A percentile compares a stretch with the other conserved stretches of the same genome.
Conservation (phyloP, 2,329 filamentous ascomycete species). For the Botrytis tulipae region DNA sequence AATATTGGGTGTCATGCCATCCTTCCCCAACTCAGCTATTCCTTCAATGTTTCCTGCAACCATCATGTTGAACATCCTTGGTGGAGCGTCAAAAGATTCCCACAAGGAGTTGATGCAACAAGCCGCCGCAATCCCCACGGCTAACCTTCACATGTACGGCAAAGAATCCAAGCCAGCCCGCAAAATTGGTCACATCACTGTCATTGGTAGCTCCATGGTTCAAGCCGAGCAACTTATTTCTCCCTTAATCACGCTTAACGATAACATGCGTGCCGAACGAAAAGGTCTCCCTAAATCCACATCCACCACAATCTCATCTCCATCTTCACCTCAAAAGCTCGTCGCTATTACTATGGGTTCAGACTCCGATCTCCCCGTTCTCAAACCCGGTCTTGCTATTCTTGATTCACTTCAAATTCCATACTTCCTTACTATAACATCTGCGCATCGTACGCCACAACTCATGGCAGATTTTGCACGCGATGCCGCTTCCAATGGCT, state of each 20-base stretch:
- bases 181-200: slow-evolving; percentile 93
- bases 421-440: slow-evolving; percentile 72
- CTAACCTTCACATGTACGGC: slow-evolving; percentile 82
- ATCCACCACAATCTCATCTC: slow-evolving; percentile 38
- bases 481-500: slow-evolving; percentile 31
- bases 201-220: slow-evolving; percentile 66
- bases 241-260: slow-evolving; percentile 65
- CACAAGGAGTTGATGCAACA: slow-evolving; percentile 55
- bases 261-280: slow-evolving; percentile 57
- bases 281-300: slow-evolving; percentile 42
- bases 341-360: slow-evolving; percentile 84
- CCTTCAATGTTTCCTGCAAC: slow-evolving; percentile 42
- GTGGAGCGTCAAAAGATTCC: slow-evolving; percentile 62
- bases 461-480: slow-evolving; percentile 66
- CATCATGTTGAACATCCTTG: slow-evolving; percentile 82
- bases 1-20: slow-evolving; percentile 61
- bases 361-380: slow-evolving; percentile 66
- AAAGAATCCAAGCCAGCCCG: slow-evolving; percentile 84
- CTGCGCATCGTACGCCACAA: slow-evolving; percentile 71
- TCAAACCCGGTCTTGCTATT: slow-evolving; percentile 60
- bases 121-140: slow-evolving; percentile 57
- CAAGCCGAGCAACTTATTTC: slow-evolving; percentile 67
- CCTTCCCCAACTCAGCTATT: slow-evolving; percentile 38
- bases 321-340: slow-evolving; percentile 46
- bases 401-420: slow-evolving; percentile 63